phyloP scores from a whole-genome alignment of 371 early-diverging fungal species.

The Synchytrium microbalum region DNA sequence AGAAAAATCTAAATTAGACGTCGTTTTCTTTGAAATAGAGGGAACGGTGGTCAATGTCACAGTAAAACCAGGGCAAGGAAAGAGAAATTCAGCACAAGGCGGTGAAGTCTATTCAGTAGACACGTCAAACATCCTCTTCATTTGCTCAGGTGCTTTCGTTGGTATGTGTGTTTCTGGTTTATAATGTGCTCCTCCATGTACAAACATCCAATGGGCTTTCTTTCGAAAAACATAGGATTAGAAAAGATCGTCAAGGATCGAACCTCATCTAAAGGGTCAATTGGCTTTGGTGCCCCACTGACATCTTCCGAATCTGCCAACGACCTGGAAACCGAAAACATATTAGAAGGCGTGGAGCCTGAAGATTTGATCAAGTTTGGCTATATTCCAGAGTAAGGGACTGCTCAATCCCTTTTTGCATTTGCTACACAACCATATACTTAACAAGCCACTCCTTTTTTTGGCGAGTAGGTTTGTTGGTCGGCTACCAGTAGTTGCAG shows the following conservation, averaged over 20 bases:
- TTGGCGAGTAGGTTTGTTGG: too few species aligned
- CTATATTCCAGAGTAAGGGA: conserved; percentile 85
- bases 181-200: conserved; percentile 72
- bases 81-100: too few species aligned
- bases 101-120: too few species aligned
- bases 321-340: conserved; percentile 6
- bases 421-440: too few species aligned
- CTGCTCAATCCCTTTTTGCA: too few species aligned
- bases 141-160: conserved; percentile 43
- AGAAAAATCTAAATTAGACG: too few species aligned
- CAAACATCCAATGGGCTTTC: conserved; percentile 89
- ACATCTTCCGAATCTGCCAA: neutral
- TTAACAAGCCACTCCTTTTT: too few species aligned
- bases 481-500: too few species aligned
- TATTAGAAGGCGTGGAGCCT: conserved; percentile 62
- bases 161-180: conserved; percentile 37
- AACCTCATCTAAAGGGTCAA: conserved; percentile 30
- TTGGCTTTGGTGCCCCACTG: conserved; percentile 17
- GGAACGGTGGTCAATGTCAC: too few species aligned
- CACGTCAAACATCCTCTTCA: too few species aligned
- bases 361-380: conserved; percentile 78
- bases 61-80: too few species aligned
- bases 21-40: too few species aligned
- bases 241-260: conserved; percentile 75
- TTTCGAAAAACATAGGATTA: conserved; percentile 81